Percentiles rank a stretch among this genome's conserved stretches.
phyloP scores from a whole-genome alignment of 2,329 filamentous ascomycete genomes.

The Eutypa lata region DNA sequence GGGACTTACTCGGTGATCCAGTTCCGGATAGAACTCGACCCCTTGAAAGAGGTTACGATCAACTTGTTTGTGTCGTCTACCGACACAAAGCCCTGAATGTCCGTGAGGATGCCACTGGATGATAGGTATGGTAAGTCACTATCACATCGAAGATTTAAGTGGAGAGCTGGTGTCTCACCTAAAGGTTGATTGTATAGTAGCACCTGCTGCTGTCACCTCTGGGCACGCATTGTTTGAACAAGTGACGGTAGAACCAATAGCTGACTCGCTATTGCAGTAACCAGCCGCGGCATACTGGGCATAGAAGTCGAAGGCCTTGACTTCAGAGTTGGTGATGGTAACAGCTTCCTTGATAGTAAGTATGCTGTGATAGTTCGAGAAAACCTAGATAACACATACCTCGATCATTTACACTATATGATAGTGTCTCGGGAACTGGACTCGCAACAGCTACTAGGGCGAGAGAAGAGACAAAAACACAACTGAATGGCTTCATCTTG shows the following conservation, averaged over 20 bases:
- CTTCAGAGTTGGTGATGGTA: slow-evolving; percentile 27
- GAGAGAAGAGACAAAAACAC: slow-evolving; percentile 22
- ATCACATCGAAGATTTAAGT: background rate
- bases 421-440: slow-evolving; percentile 14
- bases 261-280: slow-evolving; percentile 49
- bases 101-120: slow-evolving; percentile 37
- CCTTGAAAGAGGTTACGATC: slow-evolving; percentile 60
- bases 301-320: slow-evolving; percentile 44
- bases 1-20: slow-evolving; percentile 51
- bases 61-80: slow-evolving; percentile 45
- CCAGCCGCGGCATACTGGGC: slow-evolving; percentile 49
- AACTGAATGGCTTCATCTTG: slow-evolving; percentile 27
- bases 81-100: slow-evolving; percentile 49
- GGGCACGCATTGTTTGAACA: slow-evolving; percentile 45
- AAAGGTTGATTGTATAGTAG: slow-evolving; percentile 42
- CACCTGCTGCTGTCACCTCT: slow-evolving; percentile 38
- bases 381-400: slow-evolving; percentile 22
- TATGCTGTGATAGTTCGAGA: background rate
- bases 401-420: slow-evolving; percentile 26
- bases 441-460: slow-evolving; percentile 18
- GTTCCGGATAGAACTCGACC: slow-evolving; percentile 57
- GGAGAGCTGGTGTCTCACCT: slow-evolving; percentile 23
- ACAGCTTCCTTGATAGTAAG: slow-evolving; percentile 10
- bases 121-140: slow-evolving; percentile 9
- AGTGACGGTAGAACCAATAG: slow-evolving; percentile 35